Percentiles rank a stretch among this genome's conserved stretches.
Evolutionary conservation across 352 stramenopile genomes (phyloP).

Genomic region (Nothophytophthora sp.): DNA sequence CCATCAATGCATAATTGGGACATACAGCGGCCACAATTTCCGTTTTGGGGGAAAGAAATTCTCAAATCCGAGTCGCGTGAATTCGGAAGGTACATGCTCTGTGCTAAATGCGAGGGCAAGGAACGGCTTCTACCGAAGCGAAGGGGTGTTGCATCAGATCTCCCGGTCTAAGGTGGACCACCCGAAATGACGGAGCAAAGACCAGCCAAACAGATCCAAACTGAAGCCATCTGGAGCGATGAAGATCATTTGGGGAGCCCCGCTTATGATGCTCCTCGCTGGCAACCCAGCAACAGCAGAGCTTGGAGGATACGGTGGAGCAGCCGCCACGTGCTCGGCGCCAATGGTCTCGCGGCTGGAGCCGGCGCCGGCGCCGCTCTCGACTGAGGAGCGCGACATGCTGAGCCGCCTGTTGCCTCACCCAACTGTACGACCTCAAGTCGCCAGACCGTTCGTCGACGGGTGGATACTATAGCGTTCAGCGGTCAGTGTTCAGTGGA

Average conservation of each 20-base stretch:
- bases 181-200: too few relatives aligned
- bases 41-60: too few relatives aligned
- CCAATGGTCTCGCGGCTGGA: not conserved
- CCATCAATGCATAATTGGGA: too few relatives aligned
- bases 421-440: conserved; percentile 18
- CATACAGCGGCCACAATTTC: too few relatives aligned
- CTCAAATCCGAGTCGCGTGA: too few relatives aligned
- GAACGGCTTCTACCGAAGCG: too few relatives aligned
- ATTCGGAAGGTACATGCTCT: too few relatives aligned
- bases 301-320: not conserved
- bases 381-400: conserved; percentile 13
- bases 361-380: conserved; percentile 4
- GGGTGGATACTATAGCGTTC: not conserved
- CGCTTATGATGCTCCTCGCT: conserved; percentile 4
- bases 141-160: too few relatives aligned
- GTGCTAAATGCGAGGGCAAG: too few relatives aligned
- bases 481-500: too few relatives aligned
- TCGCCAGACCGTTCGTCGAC: not conserved
- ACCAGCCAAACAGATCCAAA: too few relatives aligned
- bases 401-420: conserved; percentile 18
- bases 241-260: not conserved
- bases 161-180: too few relatives aligned
- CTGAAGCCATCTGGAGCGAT: conserved; percentile 8
- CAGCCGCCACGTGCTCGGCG: conserved; percentile 12
- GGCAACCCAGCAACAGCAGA: not conserved